A percentile compares a stretch with the other conserved stretches of the same genome.
Conservation (phyloP, 139 green algal genomes). For the Axilococcus clingmanii region DNA sequence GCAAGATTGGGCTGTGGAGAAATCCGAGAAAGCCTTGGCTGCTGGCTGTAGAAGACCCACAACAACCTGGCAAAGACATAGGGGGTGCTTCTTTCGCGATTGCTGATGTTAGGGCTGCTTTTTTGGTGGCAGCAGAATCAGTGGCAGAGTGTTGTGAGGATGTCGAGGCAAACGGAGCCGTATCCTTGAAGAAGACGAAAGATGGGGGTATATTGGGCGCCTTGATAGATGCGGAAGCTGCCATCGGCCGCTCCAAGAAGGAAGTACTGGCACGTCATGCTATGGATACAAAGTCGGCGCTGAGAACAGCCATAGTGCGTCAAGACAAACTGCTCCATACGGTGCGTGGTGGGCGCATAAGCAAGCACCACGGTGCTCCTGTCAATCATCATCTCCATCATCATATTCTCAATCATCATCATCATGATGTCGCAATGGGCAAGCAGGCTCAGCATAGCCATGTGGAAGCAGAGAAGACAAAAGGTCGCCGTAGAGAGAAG, state of each 20-base stretch:
- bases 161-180: slow-evolving; percentile 15
- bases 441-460: too few species aligned
- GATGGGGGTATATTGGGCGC: too few species aligned
- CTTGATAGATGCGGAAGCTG: too few species aligned
- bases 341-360: slow-evolving; percentile 3
- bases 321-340: background rate
- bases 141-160: slow-evolving; percentile 28
- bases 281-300: background rate
- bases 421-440: too few species aligned
- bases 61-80: slow-evolving; percentile 45
- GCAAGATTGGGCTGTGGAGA: slow-evolving; percentile 36
- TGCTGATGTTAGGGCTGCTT: slow-evolving; percentile 9
- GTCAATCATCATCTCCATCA: too few species aligned
- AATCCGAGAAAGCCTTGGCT: slow-evolving; percentile 17
- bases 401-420: too few species aligned
- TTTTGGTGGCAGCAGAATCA: slow-evolving; percentile 12
- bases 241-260: too few species aligned
- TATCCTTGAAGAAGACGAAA: too few species aligned
- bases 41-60: slow-evolving; percentile 48
- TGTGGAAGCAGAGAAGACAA: too few species aligned
- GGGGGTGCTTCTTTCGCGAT: slow-evolving; percentile 33
- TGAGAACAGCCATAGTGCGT: background rate
- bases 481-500: too few species aligned
- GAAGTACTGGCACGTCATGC: too few species aligned
- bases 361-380: background rate